Evolutionary conservation across 345 rosid genomes (phyloP), one percentile per base, ranked within the genome.

Genomic region (Theobroma cacao): DNA sequence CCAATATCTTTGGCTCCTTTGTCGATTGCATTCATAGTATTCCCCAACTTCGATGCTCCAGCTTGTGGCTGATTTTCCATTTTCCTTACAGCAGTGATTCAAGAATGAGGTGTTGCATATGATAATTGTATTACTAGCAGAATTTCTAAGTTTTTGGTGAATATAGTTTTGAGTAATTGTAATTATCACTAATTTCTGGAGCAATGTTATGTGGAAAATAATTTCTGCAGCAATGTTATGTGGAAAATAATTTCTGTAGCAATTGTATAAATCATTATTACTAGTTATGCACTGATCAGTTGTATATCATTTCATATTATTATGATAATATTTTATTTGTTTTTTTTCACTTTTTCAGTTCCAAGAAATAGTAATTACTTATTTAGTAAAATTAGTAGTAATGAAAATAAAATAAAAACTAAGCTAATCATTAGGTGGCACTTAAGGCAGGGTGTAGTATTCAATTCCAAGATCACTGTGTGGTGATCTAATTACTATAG

Each of bases 21-120:
- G 82, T 92, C 98, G 70, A 88, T 96, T 65, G 83, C 97, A 6
- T 94, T 96, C 84, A 73, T 96, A 79, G 98, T 89, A 28, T 74
- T 92, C 67, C 97, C 97, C 17, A 88, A 84, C 82, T 91, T 92
- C 74, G 94, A 90, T 77, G 92, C 97, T 48, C 88, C 90, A 45
- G 87, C 90, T 70, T 96, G 99, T 85, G 79, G 66, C 13, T 91
- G 82, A 79, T 74, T 50, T 26, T 12, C 71, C 22, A 36, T 10
- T 48, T 14, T 45, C 56, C 31, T 45, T 30, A 18, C 24, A 2
- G 33, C 14, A 61, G 3, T 33, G 48, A 62, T 47, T 63, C 68
- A 75, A 59, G 13, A 40, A 45, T 34, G 4, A 26, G 41, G 72
- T 30, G 24, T 63, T 80, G 71, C 55, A 65, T 66, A 50, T 59